Base-by-base conservation (phyloP, 2,329 filamentous ascomycete genomes). In the Fusarium longipes region DNA sequence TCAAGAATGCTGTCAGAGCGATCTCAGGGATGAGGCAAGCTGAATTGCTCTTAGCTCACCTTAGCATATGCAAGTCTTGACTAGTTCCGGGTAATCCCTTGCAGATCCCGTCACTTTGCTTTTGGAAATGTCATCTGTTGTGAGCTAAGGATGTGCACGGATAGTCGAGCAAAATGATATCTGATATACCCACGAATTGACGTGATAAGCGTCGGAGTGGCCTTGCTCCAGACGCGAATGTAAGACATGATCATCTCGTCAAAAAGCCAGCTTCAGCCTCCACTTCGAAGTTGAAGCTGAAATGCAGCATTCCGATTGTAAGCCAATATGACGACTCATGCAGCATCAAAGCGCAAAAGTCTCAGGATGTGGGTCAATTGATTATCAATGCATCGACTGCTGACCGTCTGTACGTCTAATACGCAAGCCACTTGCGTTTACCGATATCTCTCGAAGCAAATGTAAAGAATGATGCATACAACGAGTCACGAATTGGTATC, bases 71-170 rank as follows among this genome's bases (percentile, higher is more conserved):
- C 24, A 27, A 17, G 9, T 8, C 17, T 12, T 29, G 29, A 11
- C 22, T 59, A 59, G 52, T 57, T 25, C 30, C 30, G 44, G 44
- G 17, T 25, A n/a, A 24, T 25, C 17, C 44, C 44, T 35, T 25
- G 44, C 14, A 32, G 32, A 18, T 48, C 44, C 44, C 30, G 18
- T 48, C 20, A 18, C 10, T n/a, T 12, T 27, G n/a, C 39, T 25
- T 8, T 18, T 42, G 39, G 38, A 11, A 8, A 38, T 4, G 14
- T 6, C 10, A 4, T 15, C 9, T 27, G 9, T 2, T 15, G 12
- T 9, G 9, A 20, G 27, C 6, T 32, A 15, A 11, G 22, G 10
- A 15, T 32, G 29, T 24, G 43, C 43, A 12, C 29, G 17, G 17
- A 24, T 33, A 9, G 14, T 24, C 6, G 17, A n/a, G 30, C 17